A percentile compares a stretch with the other conserved stretches of the same genome.
phyloP scores from a whole-genome alignment of 441 rosid genomes.

The Pelargonium australe region DNA sequence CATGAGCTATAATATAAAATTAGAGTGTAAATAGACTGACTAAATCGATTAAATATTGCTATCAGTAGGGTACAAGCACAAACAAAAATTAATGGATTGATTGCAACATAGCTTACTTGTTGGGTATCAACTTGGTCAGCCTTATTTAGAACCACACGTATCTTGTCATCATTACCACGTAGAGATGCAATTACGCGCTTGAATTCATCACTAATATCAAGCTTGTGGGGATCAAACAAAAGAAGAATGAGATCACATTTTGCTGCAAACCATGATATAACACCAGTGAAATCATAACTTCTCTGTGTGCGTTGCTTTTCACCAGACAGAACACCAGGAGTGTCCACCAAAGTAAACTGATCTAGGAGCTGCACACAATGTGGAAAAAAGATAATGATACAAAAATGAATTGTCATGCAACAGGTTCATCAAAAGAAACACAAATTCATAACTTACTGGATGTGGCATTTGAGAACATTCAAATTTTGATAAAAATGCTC shows the following conservation, averaged over 20 bases:
- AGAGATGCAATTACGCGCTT: slow-evolving; percentile 87
- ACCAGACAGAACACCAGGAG: slow-evolving; percentile 92
- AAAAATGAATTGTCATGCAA: background rate
- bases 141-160: slow-evolving; percentile 89
- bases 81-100: background rate
- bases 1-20: slow-evolving; percentile 57
- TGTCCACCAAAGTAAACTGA: slow-evolving; percentile 83
- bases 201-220: slow-evolving; percentile 93
- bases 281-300: slow-evolving; percentile 84
- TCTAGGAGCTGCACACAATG: slow-evolving; percentile 61
- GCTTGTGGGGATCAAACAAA: slow-evolving; percentile 91
- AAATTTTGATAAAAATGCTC: slow-evolving; percentile 88
- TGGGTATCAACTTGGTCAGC: slow-evolving; percentile 94
- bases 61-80: background rate
- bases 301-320: slow-evolving; percentile 88
- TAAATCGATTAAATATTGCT: background rate
- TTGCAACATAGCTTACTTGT: slow-evolving; percentile 42
- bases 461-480: slow-evolving; percentile 99
- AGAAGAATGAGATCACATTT: slow-evolving; percentile 93
- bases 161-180: slow-evolving; percentile 94
- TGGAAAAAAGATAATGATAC: background rate
- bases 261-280: slow-evolving; percentile 94
- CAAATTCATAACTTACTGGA: slow-evolving; percentile 26
- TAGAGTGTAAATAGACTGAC: background rate
- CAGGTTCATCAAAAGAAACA: background rate